phyloP scores from a whole-genome alignment of 148 eudicot species.

The Spergularia bocconei region DNA sequence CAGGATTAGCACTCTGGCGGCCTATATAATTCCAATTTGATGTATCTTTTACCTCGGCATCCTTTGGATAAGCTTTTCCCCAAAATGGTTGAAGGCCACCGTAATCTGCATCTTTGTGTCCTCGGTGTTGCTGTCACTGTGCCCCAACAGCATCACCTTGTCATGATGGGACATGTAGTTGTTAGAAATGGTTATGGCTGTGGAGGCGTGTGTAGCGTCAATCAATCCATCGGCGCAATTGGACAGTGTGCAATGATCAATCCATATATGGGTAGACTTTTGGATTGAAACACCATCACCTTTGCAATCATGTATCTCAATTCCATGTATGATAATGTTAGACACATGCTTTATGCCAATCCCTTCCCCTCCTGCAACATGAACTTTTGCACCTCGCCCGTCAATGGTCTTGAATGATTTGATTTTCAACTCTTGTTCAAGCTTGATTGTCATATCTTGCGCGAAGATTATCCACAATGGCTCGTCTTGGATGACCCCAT shows the following conservation, averaged over 20 bases:
- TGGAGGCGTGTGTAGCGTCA: neutral
- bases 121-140: conserved; percentile 29
- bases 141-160: conserved; percentile 61
- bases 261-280: conserved; percentile 30
- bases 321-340: conserved; percentile 40
- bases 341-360: conserved; percentile 26
- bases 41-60: conserved; percentile 46
- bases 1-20: too few relatives aligned
- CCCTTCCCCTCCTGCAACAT: too few relatives aligned
- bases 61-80: conserved; percentile 45
- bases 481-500: conserved; percentile 36
- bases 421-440: too few relatives aligned
- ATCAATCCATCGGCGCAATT: conserved; percentile 39
- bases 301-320: conserved; percentile 50
- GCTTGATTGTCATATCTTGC: conserved; percentile 21
- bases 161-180: conserved; percentile 45
- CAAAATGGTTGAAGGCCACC: conserved; percentile 40
- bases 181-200: conserved; percentile 40
- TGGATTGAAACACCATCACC: conserved; percentile 35
- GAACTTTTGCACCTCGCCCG: conserved; percentile 44
- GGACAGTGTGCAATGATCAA: conserved; percentile 49
- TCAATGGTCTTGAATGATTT: conserved; percentile 37
- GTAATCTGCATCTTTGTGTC: conserved; percentile 53
- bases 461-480: conserved; percentile 43
- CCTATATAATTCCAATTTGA: too few relatives aligned